Evolutionary conservation across 441 rosid genomes (phyloP).

Genomic region (Rhodomyrtus psidioides): DNA sequence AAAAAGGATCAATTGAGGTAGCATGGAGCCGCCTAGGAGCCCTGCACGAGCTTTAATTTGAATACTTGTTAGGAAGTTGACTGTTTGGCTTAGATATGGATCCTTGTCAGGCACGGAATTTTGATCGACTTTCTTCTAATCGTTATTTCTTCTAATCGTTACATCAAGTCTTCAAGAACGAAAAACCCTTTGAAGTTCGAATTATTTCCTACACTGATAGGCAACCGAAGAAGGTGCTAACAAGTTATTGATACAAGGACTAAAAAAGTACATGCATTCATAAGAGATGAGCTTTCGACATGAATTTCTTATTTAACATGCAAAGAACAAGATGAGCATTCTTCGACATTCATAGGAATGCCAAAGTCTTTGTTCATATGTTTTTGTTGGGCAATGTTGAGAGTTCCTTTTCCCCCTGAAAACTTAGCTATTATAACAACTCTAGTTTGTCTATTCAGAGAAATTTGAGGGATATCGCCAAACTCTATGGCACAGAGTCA

Average conservation of each 20-base stretch:
- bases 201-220: background rate
- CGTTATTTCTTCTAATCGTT: background rate
- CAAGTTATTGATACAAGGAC: background rate
- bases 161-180: background rate
- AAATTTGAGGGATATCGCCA: conserved; percentile 67
- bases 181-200: background rate
- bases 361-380: background rate
- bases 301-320: background rate
- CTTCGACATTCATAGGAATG: background rate
- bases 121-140: background rate
- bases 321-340: background rate
- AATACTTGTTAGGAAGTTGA: background rate
- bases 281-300: background rate
- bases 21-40: background rate
- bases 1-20: background rate
- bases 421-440: background rate
- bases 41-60: background rate
- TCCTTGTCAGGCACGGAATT: background rate
- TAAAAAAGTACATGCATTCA: background rate
- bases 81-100: background rate
- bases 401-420: background rate
- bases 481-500: conserved; percentile 62
- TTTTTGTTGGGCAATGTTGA: background rate
- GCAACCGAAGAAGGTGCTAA: background rate
- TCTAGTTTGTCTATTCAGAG: conserved; percentile 35